Base-by-base conservation (phyloP, 1,139 yeast species). In the Tardiomyces blankii region DNA sequence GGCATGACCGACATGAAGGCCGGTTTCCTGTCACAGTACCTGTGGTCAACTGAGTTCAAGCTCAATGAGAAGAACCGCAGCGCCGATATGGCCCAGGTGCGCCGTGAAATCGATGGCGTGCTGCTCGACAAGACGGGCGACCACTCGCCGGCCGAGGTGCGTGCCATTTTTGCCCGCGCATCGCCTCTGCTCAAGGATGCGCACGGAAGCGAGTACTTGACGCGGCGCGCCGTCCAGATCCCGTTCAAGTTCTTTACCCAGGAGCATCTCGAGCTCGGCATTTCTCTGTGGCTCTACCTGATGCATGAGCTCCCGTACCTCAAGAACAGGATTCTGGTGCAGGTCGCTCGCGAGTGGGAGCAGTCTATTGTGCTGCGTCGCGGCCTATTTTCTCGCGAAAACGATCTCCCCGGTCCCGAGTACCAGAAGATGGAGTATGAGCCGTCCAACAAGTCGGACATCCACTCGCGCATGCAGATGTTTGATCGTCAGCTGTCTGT, bases 351-450 rank as follows among this genome's bases (percentile, higher is more conserved):
- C 46, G 70, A 70, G 50, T 86, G 94, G 86, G 88, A 82, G 59
- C 65, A 68, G 41, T 75, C 89, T 1, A 77, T 87, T 42, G 72
- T 73, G 40, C 67, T 72, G 39, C 67, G 69, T 16, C 69, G 69
- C 43, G 97, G 97, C 1, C 64, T 91, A 11, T 91, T 76, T 60
- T 76, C 82, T 8, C 72, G 69, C n/a, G 60, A 66, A 3, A 66
- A 69, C 54, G 95, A 88, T 60, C 45, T 78, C n/a, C 59, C 58
- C 1, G 70, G 71, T 44, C 82, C 94, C 7, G 87, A 82, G 48
- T 82, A 72, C 58, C 68, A 75, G 51, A 73, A 71, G 49, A 91
- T 91, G 98, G 95, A 86, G 54, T 93, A 93, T 59, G 70, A 88
- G 1, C 97, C 98, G 14, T 80, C 94, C 44, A 82, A 84, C 64